Evolutionary conservation across 169 alveolate species (phyloP), one percentile per base, ranked within the genome.

Genomic region (Perkinsus chesapeaki): DNA sequence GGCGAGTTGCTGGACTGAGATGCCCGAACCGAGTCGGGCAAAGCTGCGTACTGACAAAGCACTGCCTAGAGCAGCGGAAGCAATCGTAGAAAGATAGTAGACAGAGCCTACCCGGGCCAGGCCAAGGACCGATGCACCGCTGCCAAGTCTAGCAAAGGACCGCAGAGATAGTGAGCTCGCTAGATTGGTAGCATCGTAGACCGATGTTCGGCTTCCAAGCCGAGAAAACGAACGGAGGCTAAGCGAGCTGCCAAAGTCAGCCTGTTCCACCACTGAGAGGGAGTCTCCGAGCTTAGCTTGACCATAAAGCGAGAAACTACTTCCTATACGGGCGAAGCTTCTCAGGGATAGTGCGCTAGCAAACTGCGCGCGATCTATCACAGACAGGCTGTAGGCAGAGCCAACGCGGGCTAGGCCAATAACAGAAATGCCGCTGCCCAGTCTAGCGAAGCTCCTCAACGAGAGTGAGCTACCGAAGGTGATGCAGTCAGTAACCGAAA

Each of bases 401-500:
- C 60, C 60, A 36, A 38, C 92, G 23, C 39, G 92, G 23, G 39
- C 38, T 39, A 39, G 39, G 92, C 39, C 92, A 60, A 91, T 23
- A 31, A 34, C 36, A 39, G 92, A 91, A 38, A 39, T 10, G 16
- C 73, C 48, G 92, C 36, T 34, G 23, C 92, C 92, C 37, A 91
- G 39, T 0, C 92, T 48, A 9, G 60, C 39, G 39, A 90, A 12
- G 27, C 19, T 39, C 47, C 92, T 48, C 38, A 91, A 38, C 19
- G 92, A 91, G 47, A 91, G 39, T 31, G 92, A 91, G 37, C 47
- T n/a, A 3, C 92, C 92, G 72, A 91, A 38, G 19, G 19, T 10
- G 72, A 91, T 36, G 48, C 73, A 43, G 92, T 93, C 94, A 31
- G 91, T 39, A 7, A 39, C 93, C n/a, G 47, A 91, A 39, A 91